A percentile compares a stretch with the other conserved stretches of the same genome.
phyloP scores from a whole-genome alignment of 2,329 filamentous ascomycete species.

The Epichloe scottii region DNA sequence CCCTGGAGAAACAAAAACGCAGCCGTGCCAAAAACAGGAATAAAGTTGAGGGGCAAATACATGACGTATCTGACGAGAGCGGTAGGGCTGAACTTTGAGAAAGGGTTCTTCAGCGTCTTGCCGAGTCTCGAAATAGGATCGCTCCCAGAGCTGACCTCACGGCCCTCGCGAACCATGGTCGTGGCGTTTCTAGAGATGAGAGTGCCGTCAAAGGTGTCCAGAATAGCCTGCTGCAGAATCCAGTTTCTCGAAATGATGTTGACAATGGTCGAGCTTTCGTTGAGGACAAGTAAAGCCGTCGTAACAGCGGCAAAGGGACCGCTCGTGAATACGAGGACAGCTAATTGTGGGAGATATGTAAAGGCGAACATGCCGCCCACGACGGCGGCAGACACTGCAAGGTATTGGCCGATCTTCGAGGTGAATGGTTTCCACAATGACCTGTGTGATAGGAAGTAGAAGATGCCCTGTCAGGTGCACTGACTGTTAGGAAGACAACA shows the following conservation, averaged over 20 bases:
- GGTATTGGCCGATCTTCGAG: constrained; percentile 43
- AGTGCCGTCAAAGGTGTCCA: constrained; percentile 81
- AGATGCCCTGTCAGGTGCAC: constrained; percentile 33
- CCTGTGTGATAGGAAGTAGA: constrained; percentile 45
- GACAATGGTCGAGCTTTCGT: constrained; percentile 46
- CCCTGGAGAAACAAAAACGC: constrained; percentile 72
- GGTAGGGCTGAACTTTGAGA: constrained; percentile 42
- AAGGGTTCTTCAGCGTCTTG: constrained; percentile 44
- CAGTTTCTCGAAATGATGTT: constrained; percentile 52
- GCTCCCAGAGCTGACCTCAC: constrained; percentile 53
- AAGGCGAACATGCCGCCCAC: constrained; percentile 76
- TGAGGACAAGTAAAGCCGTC: constrained; percentile 55
- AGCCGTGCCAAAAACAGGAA: constrained; percentile 75
- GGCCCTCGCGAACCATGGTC: constrained; percentile 58
- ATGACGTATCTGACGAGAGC: constrained; percentile 68
- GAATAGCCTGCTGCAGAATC: constrained; percentile 66
- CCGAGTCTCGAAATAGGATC: constrained; percentile 46
- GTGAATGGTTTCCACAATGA: constrained; percentile 47
- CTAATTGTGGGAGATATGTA: constrained; percentile 75
- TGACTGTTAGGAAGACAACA: background rate
- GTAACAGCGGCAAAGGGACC: constrained; percentile 69
- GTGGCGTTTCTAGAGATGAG: constrained; percentile 38
- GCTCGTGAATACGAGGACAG: constrained; percentile 71
- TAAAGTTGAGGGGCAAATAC: constrained; percentile 85
- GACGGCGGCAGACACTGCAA: constrained; percentile 60